phyloP scores from a whole-genome alignment of 345 rosid species.

The Populus euphratica region DNA sequence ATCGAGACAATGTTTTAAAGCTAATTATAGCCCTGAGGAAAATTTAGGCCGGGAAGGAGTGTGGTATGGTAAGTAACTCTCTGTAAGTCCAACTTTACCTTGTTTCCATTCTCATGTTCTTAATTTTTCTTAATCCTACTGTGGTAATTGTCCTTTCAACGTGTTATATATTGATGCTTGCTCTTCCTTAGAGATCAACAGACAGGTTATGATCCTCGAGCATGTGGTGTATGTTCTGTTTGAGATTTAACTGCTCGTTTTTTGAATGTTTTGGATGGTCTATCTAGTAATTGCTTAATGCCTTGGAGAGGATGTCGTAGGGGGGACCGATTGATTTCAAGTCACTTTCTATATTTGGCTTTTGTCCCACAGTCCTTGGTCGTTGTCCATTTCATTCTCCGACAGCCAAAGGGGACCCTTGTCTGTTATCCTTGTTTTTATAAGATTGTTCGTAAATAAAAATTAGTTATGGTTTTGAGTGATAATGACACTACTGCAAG shows the following conservation, averaged over 20 bases:
- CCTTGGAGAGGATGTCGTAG: conserved; percentile 13
- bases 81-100: background rate
- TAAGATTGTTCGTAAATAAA: conserved; percentile 23
- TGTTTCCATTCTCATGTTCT: too few species aligned
- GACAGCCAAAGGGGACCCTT: conserved; percentile 60
- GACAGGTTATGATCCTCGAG: background rate
- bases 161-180: background rate
- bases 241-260: background rate
- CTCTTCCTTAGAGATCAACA: background rate
- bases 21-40: background rate
- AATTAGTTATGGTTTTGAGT: conserved; percentile 12
- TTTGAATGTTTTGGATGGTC: conserved; percentile 17
- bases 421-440: conserved; percentile 39
- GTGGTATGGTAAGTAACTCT: background rate
- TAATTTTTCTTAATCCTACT: too few species aligned
- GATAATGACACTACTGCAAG: too few species aligned
- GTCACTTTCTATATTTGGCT: conserved; percentile 49
- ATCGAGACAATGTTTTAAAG: background rate
- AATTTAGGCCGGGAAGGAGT: background rate
- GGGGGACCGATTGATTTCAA: conserved; percentile 48
- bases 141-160: too few species aligned
- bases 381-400: conserved; percentile 55
- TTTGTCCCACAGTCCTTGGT: conserved; percentile 57
- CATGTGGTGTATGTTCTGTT: background rate
- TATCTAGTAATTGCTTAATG: conserved; percentile 22